phyloP scores from a whole-genome alignment of 371 early-diverging fungal genomes.

The Dinochytrium kinnereticum region DNA sequence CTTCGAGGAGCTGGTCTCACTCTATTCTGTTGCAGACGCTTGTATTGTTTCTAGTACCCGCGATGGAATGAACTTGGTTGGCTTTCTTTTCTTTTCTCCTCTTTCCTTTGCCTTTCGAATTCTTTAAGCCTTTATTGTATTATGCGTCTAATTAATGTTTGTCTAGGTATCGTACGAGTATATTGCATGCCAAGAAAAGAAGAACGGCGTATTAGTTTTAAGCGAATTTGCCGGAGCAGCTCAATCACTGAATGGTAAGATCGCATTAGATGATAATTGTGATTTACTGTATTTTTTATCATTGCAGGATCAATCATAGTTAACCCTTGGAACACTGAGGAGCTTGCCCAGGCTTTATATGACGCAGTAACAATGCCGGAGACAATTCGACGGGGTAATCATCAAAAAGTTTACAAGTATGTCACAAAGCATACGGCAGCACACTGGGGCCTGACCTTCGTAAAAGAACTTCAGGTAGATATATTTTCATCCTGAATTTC shows the following conservation, averaged over 20 bases:
- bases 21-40: conserved; percentile 96
- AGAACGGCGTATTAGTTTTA: conserved; percentile 95
- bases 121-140: too few relatives aligned
- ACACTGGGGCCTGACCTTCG: conserved; percentile 97
- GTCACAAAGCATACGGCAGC: conserved; percentile 98
- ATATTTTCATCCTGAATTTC: neutral
- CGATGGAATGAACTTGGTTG: conserved; percentile 99
- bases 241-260: conserved; percentile 89
- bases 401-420: conserved; percentile 90
- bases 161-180: conserved; percentile 11
- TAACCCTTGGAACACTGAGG: conserved; percentile 99
- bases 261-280: neutral
- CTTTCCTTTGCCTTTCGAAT: too few relatives aligned
- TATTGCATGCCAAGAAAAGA: conserved; percentile 70
- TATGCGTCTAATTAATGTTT: neutral
- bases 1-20: conserved; percentile 94
- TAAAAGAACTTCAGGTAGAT: conserved; percentile 75
- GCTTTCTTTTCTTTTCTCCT: neutral
- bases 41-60: conserved; percentile 97
- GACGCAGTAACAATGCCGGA: conserved; percentile 93
- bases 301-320: conserved; percentile 76
- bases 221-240: conserved; percentile 99
- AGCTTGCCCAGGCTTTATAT: conserved; percentile 88
- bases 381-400: conserved; percentile 78
- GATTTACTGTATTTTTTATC: neutral